Percentiles rank a stretch among this genome's conserved stretches.
phyloP scores from a whole-genome alignment of 768 basidiomycete genomes.

The Lactarius evosmus region DNA sequence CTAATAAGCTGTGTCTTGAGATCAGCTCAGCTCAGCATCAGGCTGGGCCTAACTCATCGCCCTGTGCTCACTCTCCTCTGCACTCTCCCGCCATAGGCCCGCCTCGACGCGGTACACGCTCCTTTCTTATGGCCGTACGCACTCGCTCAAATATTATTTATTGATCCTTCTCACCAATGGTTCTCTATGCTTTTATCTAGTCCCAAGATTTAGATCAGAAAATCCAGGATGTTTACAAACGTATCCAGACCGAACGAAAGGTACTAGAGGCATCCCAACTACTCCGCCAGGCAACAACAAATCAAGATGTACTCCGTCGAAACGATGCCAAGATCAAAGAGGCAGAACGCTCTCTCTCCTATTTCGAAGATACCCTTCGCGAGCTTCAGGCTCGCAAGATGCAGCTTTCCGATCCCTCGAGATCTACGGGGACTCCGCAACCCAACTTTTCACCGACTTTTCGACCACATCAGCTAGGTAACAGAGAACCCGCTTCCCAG shows the following conservation, averaged over 20 bases:
- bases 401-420: conserved; percentile 52
- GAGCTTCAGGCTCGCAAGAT: conserved; percentile 79
- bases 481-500: conserved; percentile 22
- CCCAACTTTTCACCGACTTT: conserved; percentile 19
- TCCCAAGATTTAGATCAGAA: conserved; percentile 79
- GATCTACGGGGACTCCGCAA: conserved; percentile 37
- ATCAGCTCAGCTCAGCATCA: conserved; percentile 11
- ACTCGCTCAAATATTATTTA: not conserved
- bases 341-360: conserved; percentile 76
- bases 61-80: conserved; percentile 3
- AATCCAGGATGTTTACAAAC: conserved; percentile 86
- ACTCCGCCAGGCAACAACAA: conserved; percentile 76
- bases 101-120: conserved; percentile 13
- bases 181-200: conserved; percentile 25
- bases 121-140: conserved; percentile 22
- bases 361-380: conserved; percentile 83
- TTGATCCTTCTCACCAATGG: conserved; percentile 13
- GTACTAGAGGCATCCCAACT: conserved; percentile 81
- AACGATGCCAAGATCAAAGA: conserved; percentile 86
- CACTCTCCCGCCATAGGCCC: conserved; percentile 16
- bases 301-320: conserved; percentile 78
- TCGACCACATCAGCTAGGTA: conserved; percentile 16
- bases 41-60: conserved; percentile 15
- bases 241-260: conserved; percentile 91
- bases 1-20: conserved; percentile 19